A percentile compares a stretch with the other conserved stretches of the same genome.
Evolutionary conservation across 768 basidiomycete species (phyloP).

Genomic region (Suillus discolor): DNA sequence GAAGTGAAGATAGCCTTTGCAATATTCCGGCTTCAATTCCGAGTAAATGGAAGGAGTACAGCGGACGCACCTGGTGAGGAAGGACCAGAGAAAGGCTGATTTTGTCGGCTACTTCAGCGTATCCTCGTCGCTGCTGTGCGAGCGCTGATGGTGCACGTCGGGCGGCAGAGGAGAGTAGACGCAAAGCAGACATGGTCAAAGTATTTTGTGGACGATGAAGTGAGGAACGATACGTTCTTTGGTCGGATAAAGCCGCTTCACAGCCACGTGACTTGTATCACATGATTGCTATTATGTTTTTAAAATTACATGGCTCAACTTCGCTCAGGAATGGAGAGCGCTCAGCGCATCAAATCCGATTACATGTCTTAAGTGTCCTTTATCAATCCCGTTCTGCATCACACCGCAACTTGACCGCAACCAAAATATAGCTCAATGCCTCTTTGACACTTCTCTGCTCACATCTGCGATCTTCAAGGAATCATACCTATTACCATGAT

Average conservation of each 20-base stretch:
- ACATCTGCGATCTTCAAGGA: too few species aligned
- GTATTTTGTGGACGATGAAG: constrained; percentile 13
- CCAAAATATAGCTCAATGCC: neutral
- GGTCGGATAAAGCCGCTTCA: constrained; percentile 32
- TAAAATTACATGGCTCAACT: too few species aligned
- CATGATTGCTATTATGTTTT: constrained; percentile 15
- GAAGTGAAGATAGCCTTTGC: constrained; percentile 87
- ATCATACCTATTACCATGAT: too few species aligned
- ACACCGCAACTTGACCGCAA: neutral
- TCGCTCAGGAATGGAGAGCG: too few species aligned
- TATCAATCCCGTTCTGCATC: neutral
- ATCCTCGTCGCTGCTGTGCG: constrained; percentile 70
- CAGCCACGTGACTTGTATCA: constrained; percentile 15
- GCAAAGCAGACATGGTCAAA: constrained; percentile 70
- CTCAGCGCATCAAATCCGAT: too few species aligned
- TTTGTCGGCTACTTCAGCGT: constrained; percentile 90
- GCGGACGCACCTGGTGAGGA: constrained; percentile 83
- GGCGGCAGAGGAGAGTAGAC: constrained; percentile 65
- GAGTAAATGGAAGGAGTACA: constrained; percentile 9
- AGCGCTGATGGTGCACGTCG: constrained; percentile 58
- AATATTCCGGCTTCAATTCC: constrained; percentile 16
- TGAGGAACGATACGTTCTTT: constrained; percentile 1
- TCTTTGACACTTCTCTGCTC: neutral
- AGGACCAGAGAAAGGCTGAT: constrained; percentile 92
- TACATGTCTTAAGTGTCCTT: neutral